Evolutionary conservation across 2,329 filamentous ascomycete genomes (phyloP), one percentile per base, ranked within the genome.

Genomic region (Claviceps arundinis): DNA sequence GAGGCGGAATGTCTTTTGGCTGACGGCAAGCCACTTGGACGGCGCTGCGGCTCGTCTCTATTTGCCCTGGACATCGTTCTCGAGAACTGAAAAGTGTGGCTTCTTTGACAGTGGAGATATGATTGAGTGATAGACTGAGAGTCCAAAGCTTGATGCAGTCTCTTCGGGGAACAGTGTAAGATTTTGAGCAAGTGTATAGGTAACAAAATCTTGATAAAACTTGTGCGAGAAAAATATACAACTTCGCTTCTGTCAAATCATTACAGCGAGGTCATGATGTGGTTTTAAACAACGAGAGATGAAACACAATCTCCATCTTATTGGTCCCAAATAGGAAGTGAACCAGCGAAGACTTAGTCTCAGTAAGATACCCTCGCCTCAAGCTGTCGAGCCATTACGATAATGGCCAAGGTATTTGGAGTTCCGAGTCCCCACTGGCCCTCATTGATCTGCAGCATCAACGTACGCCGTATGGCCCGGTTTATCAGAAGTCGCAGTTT

Each of bases 1-100:
- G 61, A 59, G 6, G 60, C 56, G 51, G 59, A 58, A 17, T 61
- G 62, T 53, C 61, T 68, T 53, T 53, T 61, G 16, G 59, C 58
- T 4, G 53, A 51, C 24, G 46, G 17, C 9, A n/a, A 44, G 22
- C 54, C 51, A 24, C 49, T 45, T 14, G 48, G 22, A 38, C 46
- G 50, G 49, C 56, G 61, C 37, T 57, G 51, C n/a, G 59, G 61
- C 30, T 56, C 50, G 19, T 60, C 56, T 53, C 54, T 59, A 22
- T 58, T 59, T 52, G 46, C 50, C 41, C 52, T 51, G 44, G 52
- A 24, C 24, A 44, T 50, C 51, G 50, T 56, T 4, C 11, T 40
- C 19, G 26, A 14, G 13, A 37, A 2, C 17, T 5, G 5, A 24
- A 26, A 24, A n/a, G 24, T 1, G 34, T 48, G 17, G 13, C 17